Evolutionary conservation across 2,329 filamentous ascomycete species (phyloP), one percentile per base, ranked within the genome.

Genomic region (Claviceps lovelessii): DNA sequence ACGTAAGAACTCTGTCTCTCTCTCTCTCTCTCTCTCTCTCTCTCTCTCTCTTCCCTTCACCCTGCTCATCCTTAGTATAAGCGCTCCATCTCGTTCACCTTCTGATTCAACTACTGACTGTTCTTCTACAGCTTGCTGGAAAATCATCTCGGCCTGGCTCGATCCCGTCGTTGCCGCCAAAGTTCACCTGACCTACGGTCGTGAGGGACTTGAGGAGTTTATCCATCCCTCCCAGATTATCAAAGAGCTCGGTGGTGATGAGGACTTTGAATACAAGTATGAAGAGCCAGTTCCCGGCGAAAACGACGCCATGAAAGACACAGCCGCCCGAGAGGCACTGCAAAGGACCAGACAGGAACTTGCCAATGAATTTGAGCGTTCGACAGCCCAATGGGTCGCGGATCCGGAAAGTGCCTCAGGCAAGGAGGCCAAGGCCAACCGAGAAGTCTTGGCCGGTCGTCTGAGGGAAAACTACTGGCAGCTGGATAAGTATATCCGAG

Each of bases 161-260:
- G 85, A 89, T 64, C 85, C 85, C 10, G 83, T 88, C 7, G 83
- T 89, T 31, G 84, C 85, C 4, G 72, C 76, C 54, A 89, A 89
- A 69, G 79, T 88, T 15, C 78, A 87, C 63, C 86, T 88, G 65
- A 84, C 80, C 29, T 81, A 77, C 56, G 80, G 76, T 52, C 69
- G 76, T 23, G 73, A 81, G 39, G 85, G 86, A 33, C 71, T 88
- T 15, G 72, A 78, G 57, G 68, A 76, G 39, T 87, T 79, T 62
- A 81, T 88, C 13, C 69, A 71, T 39, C 79, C 79, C 51, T 81
- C 86, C 55, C 74, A 79, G 53, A 80, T 76, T 58, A 83, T 84
- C 55, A 74, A 86, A 35, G 57, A 58, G 35, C 57, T 57, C 7
- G 85, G 83, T 29, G 85, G 85, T 45, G 74, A 81, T 19, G 83